Percentiles rank a stretch among this genome's conserved stretches.
Conservation (phyloP, 306 rosid species). For the Elaeagnus macrophylla region DNA sequence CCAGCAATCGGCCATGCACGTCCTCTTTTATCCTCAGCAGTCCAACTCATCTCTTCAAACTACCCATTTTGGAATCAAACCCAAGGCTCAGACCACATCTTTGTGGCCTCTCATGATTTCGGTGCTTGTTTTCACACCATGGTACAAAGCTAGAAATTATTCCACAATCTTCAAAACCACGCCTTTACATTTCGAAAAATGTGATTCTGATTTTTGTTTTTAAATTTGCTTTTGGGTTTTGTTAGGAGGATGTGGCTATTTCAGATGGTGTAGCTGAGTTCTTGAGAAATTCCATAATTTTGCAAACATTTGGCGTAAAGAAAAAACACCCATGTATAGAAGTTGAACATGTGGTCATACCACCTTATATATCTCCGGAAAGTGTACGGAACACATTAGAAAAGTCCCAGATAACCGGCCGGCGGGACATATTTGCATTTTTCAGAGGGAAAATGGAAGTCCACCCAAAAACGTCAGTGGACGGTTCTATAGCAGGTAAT, state of each 20-base stretch:
- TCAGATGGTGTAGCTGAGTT: conserved; percentile 64
- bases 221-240: background rate
- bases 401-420: conserved; percentile 33
- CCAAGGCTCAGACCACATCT: conserved; percentile 73
- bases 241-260: conserved; percentile 72
- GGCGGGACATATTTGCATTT: conserved; percentile 75
- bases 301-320: conserved; percentile 79
- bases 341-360: conserved; percentile 79
- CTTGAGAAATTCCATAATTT: conserved; percentile 63
- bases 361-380: conserved; percentile 72
- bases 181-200: background rate
- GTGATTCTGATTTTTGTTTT: background rate
- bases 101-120: conserved; percentile 88
- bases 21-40: conserved; percentile 51
- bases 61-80: conserved; percentile 71
- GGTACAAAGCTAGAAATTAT: conserved; percentile 19
- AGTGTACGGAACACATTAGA: conserved; percentile 30
- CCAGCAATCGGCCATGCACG: conserved; percentile 96
- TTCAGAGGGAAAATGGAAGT: conserved; percentile 97
- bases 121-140: conserved; percentile 89
- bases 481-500: conserved; percentile 88
- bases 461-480: conserved; percentile 90
- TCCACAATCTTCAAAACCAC: background rate
- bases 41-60: conserved; percentile 34
- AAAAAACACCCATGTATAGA: conserved; percentile 73